phyloP scores from a whole-genome alignment of 2,329 filamentous ascomycete species.

The Fusarium tanahbumbuense region DNA sequence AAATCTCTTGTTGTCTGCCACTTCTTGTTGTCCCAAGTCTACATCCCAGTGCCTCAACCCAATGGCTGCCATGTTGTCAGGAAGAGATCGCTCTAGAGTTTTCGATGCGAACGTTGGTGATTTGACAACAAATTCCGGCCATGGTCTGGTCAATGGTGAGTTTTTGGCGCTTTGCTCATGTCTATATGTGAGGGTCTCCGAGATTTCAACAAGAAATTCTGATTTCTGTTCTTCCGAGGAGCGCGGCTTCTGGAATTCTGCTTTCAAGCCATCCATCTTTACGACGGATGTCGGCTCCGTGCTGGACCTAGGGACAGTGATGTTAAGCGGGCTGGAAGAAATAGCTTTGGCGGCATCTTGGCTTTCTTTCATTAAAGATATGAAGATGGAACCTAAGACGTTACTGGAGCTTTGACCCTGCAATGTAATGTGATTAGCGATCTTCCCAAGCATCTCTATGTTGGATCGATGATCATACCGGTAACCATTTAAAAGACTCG shows the following conservation, averaged over 20 bases:
- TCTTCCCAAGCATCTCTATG: neutral
- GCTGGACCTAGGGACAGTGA: constrained; percentile 52
- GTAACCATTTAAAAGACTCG: constrained; percentile 61
- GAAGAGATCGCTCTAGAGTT: constrained; percentile 55
- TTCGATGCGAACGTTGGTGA: constrained; percentile 52
- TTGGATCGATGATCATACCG: constrained; percentile 23
- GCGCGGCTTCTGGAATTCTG: constrained; percentile 1
- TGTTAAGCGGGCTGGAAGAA: constrained; percentile 60
- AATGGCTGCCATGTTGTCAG: constrained; percentile 51
- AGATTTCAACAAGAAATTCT: constrained; percentile 58
- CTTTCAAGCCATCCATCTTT: neutral
- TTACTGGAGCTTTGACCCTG: constrained; percentile 56
- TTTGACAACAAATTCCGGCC: constrained; percentile 53
- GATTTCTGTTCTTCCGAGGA: constrained; percentile 35
- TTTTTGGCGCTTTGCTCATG: constrained; percentile 53
- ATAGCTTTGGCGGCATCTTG: constrained; percentile 56
- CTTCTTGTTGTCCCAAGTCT: constrained; percentile 39
- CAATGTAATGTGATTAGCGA: constrained; percentile 1
- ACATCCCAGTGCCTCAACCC: constrained; percentile 60
- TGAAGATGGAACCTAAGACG: constrained; percentile 55
- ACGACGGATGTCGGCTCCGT: constrained; percentile 47
- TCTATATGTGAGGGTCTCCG: constrained; percentile 53
- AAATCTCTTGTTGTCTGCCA: constrained; percentile 7
- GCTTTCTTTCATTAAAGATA: constrained; percentile 59
- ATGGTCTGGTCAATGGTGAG: constrained; percentile 55